Evolutionary conservation across 2,329 filamentous ascomycete genomes (phyloP), one percentile per base, ranked within the genome.

Genomic region (Talaromyces sp.): DNA sequence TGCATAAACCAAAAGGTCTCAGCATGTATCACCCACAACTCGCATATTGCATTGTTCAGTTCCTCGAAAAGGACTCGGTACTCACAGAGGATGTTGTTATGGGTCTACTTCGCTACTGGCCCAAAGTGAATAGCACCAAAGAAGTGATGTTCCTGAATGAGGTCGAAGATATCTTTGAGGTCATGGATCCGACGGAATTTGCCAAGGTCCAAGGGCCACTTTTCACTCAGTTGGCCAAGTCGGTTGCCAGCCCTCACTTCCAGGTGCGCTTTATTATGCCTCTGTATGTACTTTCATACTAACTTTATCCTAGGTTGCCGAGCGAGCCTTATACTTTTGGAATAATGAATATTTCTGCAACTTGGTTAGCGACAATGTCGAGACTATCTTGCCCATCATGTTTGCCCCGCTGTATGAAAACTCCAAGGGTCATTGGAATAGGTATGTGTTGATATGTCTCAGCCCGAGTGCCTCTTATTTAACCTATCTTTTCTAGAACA

Each of bases 321-420:
- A 99, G 81, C 88, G 95, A 70, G 95, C 95, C 5, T 85, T 99
- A 33, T 99, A 99, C 81, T 99, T 99, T 82, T 99, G 95, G 95
- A 99, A 99, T 84, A 99, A 99, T 75, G 95, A 99, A 78, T 99
- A 99, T 78, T 99, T 99, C 81, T 99, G 95, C 84, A 99, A 98
- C 75, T 84, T 99, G 66, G 95, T 99, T 70, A 97, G 93, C 82
- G 95, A 99, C 80, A 99, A 99, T 73, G 95, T 99, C 63, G 94
- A 98, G 74, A 94, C 97, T 56, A 99, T 99, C 72, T 84, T 99
- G 52, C 95, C 95, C 3, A 99, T 99, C 76, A 99, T 99, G 95
- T 99, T 99, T 80, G 93, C 94, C 31, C 94, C 95, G 2, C 84
- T 99, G 35, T 99, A 97, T 73, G 95, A 99, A 79, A 99, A 99